Base-by-base conservation (phyloP, 495 filamentous ascomycete genomes). In the Hypoxylon subgilvum region DNA sequence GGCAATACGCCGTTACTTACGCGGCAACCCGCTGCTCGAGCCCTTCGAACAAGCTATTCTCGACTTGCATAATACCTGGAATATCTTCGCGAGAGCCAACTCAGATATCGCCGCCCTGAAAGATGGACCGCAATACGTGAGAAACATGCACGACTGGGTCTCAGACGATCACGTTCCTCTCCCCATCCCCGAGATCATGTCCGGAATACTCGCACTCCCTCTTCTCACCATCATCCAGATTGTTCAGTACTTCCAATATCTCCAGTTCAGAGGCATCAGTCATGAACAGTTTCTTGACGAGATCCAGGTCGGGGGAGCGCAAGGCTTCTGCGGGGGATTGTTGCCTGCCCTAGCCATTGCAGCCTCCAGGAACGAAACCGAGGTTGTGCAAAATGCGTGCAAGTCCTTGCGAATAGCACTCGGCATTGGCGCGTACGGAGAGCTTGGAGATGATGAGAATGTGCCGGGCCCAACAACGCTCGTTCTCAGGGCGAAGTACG, bases 311-410 rank as follows among this genome's bases (percentile, higher is more conserved):
- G 69, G 69, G 2, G 69, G 66, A 12, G 36, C 63, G 1, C 68
- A 69, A 41, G 68, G 68, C 8, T 71, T 65, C 27, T 71, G 68
- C 44, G 63, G 44, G 8, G 68, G 68, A 5, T 48, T 60, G 13
- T 28, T 60, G 35, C 41, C 68, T 4, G 68, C 68, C n/a, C 49
- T 69, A 19, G 65, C 71, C 12, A 63, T 72, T 25, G 67, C 69
- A 12, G 54, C 52, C 22, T 62, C 71, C 18, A 27, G 36, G 8
- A 54, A 63, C 32, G 71, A 71, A 36, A 53, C 71, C 68, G 50
- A 79, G 68, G 63, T 74, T 50, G 66, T 78, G 66, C 70, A 77
- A 70, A 71, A 73, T 72, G 51, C 65, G 35, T 31, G 57, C 48
- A 59, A 65, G 41, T 59, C 73, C 47, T 14, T 72, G 19, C 40